These are phyloP conservation scores for Nicotiana obtusifolia DNA, from an alignment of 257 asterid genomes.

Conservation along the genomic window DNA sequence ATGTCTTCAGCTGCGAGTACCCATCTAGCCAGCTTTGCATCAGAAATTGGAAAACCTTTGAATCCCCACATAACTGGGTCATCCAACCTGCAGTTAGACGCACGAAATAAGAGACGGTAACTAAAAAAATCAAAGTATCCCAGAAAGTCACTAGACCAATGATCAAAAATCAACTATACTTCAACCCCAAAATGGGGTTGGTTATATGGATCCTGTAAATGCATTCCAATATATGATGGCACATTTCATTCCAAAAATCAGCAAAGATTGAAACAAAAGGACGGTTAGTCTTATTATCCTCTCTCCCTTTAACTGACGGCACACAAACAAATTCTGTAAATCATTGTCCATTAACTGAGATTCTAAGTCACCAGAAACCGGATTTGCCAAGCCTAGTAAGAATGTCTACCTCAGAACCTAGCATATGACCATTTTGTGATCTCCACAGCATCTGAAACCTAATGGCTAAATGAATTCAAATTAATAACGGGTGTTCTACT, in stretches of 20 bases:
- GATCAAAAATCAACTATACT: not conserved
- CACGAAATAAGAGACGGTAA: not conserved
- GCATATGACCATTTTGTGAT: not conserved
- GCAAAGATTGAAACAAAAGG: not conserved
- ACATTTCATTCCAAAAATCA: not conserved
- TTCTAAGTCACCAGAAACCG: not conserved
- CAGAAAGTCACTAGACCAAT: not conserved
- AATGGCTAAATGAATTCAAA: not conserved
- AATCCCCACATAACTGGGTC: slow-evolving; percentile 95
- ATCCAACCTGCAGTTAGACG: slow-evolving; percentile 62
- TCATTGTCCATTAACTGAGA: not conserved
- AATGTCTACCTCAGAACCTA: not conserved
- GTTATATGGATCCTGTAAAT: not conserved
- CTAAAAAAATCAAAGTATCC: not conserved
- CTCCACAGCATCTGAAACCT: not conserved
- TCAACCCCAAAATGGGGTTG: not conserved
- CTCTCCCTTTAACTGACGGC: not conserved
- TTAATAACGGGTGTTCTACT: not conserved
- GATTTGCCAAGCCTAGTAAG: not conserved
- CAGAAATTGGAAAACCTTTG: slow-evolving; percentile 69
- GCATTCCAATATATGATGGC: not conserved
- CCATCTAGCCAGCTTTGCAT: slow-evolving; percentile 76
- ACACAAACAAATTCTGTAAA: not conserved
- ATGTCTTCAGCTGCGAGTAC: slow-evolving; percentile 95
- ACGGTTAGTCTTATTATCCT: not conserved